These are phyloP conservation scores for Anaeromyces robustus DNA, from an alignment of 192 early-diverging fungal species.

Conservation along the genomic window DNA sequence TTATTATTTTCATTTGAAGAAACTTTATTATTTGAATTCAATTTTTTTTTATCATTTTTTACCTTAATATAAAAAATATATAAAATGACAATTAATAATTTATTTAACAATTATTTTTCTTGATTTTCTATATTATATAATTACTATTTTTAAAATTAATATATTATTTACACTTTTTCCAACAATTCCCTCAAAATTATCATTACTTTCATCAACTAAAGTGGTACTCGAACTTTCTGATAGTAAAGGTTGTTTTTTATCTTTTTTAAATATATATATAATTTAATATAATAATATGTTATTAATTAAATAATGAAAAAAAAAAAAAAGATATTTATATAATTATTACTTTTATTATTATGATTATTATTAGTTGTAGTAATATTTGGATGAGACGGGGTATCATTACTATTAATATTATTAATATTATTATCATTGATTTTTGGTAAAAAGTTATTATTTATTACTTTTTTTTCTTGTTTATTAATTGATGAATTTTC, in stretches of 20 bases:
- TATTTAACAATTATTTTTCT: too few relatives aligned
- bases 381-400: too few relatives aligned
- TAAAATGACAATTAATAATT: not conserved
- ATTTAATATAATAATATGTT: too few relatives aligned
- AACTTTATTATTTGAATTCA: not conserved
- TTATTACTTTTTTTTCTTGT: not conserved
- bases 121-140: too few relatives aligned
- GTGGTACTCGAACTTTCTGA: not conserved
- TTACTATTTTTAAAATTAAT: too few relatives aligned
- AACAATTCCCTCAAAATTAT: not conserved
- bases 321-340: not conserved
- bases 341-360: not conserved
- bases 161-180: not conserved
- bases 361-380: not conserved
- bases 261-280: too few relatives aligned
- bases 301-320: too few relatives aligned
- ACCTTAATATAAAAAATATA: not conserved
- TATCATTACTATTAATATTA: not conserved
- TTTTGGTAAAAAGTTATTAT: not conserved
- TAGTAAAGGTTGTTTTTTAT: not conserved
- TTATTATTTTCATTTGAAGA: not conserved
- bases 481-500: not conserved
- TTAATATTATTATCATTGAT: not conserved
- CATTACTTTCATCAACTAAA: not conserved
- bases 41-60: not conserved